Evolutionary conservation across 2,329 filamentous ascomycete species (phyloP).

Genomic region (Claviceps sorghi): DNA sequence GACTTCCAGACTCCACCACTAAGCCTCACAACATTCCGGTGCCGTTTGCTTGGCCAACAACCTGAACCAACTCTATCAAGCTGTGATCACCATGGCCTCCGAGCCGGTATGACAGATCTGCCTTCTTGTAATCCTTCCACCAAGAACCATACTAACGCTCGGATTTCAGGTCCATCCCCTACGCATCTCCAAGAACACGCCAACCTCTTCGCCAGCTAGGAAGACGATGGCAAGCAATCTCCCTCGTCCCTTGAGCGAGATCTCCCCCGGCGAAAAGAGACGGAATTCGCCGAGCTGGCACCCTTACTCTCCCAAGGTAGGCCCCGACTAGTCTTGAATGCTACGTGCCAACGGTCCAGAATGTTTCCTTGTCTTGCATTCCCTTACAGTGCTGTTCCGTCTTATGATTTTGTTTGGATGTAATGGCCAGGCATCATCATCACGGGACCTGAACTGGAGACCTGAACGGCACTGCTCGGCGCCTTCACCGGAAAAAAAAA

Average conservation of each 20-base stretch:
- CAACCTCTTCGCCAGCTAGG: slow-evolving; percentile 47
- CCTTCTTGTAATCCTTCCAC: slow-evolving; percentile 4
- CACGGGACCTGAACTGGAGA: not conserved
- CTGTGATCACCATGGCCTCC: slow-evolving; percentile 21
- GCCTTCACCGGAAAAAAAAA: not conserved
- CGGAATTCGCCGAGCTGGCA: slow-evolving; percentile 90
- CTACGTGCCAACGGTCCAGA: not conserved
- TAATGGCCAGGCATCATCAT: not conserved
- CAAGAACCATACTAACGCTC: slow-evolving; percentile 5
- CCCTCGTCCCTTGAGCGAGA: slow-evolving; percentile 71
- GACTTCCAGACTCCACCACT: slow-evolving; percentile 6
- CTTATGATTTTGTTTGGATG: not conserved
- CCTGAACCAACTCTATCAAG: slow-evolving; percentile 8
- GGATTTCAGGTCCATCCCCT: slow-evolving; percentile 53
- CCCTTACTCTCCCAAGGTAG: slow-evolving; percentile 34
- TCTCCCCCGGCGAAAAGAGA: slow-evolving; percentile 71
- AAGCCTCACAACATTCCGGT: slow-evolving; percentile 14
- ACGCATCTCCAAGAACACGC: slow-evolving; percentile 59
- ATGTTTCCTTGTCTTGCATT: not conserved
- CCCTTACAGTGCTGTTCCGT: not conserved
- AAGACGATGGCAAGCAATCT: slow-evolving; percentile 42
- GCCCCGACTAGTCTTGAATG: slow-evolving; percentile 6
- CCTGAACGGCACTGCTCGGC: not conserved
- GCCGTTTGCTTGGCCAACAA: slow-evolving; percentile 10
- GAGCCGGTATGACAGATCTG: slow-evolving; percentile 21